Percentiles rank a stretch among this genome's conserved stretches.
Conservation (phyloP, 2,329 filamentous ascomycete genomes). For the Didymella glomerata region DNA sequence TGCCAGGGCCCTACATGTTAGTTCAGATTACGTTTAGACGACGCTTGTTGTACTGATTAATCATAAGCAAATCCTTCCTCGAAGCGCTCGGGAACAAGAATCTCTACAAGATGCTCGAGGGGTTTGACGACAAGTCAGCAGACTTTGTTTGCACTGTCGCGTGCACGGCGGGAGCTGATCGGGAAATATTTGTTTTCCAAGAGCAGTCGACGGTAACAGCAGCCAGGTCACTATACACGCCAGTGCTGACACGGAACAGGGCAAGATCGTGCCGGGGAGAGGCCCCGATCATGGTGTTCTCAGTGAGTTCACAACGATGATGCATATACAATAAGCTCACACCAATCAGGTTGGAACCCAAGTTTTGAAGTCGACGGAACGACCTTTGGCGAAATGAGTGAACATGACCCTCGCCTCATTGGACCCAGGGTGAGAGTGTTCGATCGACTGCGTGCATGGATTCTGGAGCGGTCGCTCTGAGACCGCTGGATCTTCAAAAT, state of each 20-base stretch:
- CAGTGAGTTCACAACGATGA: neutral
- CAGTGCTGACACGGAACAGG: neutral
- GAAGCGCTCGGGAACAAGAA: neutral
- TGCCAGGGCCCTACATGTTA: neutral
- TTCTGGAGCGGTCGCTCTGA: neutral
- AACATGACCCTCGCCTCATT: neutral
- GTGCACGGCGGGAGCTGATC: neutral
- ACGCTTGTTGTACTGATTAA: neutral
- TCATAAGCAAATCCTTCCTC: neutral
- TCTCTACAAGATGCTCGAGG: neutral
- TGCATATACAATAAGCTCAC: neutral
- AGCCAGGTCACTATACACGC: neutral
- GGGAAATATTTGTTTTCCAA: neutral
- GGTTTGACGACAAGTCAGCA: neutral
- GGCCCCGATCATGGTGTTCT: neutral
- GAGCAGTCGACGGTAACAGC: neutral
- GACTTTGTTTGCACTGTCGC: neutral
- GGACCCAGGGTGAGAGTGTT: neutral
- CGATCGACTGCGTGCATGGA: neutral
- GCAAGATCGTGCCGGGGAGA: neutral
- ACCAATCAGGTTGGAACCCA: neutral
- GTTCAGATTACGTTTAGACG: neutral
- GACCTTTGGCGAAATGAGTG: neutral
- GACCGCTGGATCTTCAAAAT: neutral
- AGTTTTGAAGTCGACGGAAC: neutral